Conservation (phyloP, 2,329 filamentous ascomycete species). For the Colletotrichum kahawae region DNA sequence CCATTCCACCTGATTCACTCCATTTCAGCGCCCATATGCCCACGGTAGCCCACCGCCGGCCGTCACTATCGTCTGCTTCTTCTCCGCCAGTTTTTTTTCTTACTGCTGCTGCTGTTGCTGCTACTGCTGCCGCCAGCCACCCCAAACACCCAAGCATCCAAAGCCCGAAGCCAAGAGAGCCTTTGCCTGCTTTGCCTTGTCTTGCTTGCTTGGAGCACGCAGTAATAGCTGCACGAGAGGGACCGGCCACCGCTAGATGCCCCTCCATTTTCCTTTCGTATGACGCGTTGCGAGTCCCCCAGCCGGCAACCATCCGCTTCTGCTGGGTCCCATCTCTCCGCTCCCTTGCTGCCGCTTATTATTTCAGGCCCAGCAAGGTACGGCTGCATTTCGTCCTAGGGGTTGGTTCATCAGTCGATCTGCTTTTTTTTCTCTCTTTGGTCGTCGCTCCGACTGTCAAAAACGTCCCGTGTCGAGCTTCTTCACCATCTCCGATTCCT, state of each 20-base stretch:
- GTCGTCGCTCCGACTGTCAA: background rate
- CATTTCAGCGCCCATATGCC: background rate
- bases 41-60: background rate
- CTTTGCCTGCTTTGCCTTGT: background rate
- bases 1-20: slow-evolving; percentile 12
- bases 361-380: background rate
- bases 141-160: background rate
- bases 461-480: background rate
- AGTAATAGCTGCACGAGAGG: background rate
- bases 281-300: slow-evolving; percentile 17
- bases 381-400: background rate
- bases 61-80: background rate
- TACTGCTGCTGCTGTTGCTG: background rate
- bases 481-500: background rate
- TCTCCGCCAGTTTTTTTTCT: background rate
- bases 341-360: slow-evolving; percentile 2
- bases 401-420: background rate
- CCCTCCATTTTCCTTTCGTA: slow-evolving; percentile 8
- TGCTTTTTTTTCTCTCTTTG: background rate
- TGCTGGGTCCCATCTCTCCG: slow-evolving; percentile 2
- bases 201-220: background rate
- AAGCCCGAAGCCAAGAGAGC: background rate
- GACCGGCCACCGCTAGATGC: background rate
- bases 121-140: background rate
- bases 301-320: slow-evolving; percentile 12